Percentiles rank a stretch among this genome's conserved stretches.
These are phyloP conservation scores for Cucurbita maxima DNA, from an alignment of 306 rosid species.

Conservation along the genomic window DNA sequence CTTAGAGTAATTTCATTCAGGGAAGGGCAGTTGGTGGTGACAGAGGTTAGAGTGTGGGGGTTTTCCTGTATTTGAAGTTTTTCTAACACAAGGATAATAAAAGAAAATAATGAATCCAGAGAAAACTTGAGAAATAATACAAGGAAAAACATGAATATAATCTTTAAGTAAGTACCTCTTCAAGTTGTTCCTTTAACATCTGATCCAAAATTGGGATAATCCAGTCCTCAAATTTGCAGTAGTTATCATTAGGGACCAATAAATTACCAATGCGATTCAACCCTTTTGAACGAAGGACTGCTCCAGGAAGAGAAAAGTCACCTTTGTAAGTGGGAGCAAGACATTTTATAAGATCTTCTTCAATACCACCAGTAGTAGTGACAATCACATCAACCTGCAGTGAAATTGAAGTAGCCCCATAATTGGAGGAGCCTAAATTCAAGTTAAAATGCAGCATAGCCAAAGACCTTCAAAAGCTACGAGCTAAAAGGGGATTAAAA, in stretches of 20 bases:
- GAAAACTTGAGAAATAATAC: background rate
- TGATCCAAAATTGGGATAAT: slow-evolving; percentile 77
- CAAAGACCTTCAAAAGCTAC: background rate
- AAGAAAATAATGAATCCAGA: no score
- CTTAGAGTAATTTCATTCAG: no score
- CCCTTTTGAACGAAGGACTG: slow-evolving; percentile 65
- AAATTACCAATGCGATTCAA: slow-evolving; percentile 88
- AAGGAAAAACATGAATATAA: background rate
- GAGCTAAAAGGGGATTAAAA: background rate
- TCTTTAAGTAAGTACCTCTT: slow-evolving; percentile 30
- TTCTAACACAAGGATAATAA: no score
- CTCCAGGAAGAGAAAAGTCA: slow-evolving; percentile 62
- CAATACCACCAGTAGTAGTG: slow-evolving; percentile 86
- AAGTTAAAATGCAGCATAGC: background rate
- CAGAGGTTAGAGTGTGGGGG: no score
- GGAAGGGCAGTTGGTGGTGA: no score
- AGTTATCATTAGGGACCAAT: slow-evolving; percentile 79
- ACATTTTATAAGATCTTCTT: slow-evolving; percentile 87
- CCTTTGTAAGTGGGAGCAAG: slow-evolving; percentile 88
- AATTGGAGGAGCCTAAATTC: background rate
- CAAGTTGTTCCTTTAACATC: slow-evolving; percentile 69
- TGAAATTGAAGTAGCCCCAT: background rate
- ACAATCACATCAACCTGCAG: slow-evolving; percentile 75
- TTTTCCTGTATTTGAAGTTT: no score
- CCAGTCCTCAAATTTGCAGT: slow-evolving; percentile 96